Evolutionary conservation across 805 yeast genomes (phyloP), one percentile per base, ranked within the genome.

Genomic region (Candida succiphila): DNA sequence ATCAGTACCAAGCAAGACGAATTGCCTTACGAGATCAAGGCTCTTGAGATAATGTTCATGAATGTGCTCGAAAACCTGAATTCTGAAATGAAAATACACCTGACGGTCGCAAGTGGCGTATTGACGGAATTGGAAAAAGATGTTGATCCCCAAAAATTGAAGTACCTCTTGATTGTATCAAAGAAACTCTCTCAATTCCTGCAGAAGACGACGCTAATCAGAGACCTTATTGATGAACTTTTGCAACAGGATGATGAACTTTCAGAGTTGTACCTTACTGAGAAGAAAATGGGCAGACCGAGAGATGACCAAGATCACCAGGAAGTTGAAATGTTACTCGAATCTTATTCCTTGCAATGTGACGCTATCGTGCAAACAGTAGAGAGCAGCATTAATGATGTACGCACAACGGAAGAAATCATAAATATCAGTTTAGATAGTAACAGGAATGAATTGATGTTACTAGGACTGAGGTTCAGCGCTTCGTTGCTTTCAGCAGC

Each of bases 291-390:
- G 56, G 83, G 53, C 27, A 46, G 20, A 1, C 63, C 68, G 1
- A 57, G 84, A 22, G 53, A 59, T 13, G 67, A 69, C 2, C 72
- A 72, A 33, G 82, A 85, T 42, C 95, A 84, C 52, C 76, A 78
- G 27, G 97, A 92, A 46, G 83, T 87, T 16, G 99, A 92, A 51
- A 68, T 92, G 65, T 64, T 92, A 33, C 57, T 92, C 17, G 99
- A 92, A 50, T 80, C 94, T 1, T 92, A 92, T 61, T 86, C 84
- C 46, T 79, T 80, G 33, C 94, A 89, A 35, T 73, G 84, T 38
- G 97, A 89, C 59, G 96, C 94, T 47, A 83, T 92, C 41, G 96
- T 89, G 2, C 97, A 92, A 53, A 82, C 83, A 3, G 81, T 80
- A 16, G 92, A 80, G 41, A 82, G 73, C 42, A 60, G 84, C 25